These are phyloP conservation scores for Colletotrichum navitas DNA, from an alignment of 2,329 filamentous ascomycete species.

Conservation along the genomic window DNA sequence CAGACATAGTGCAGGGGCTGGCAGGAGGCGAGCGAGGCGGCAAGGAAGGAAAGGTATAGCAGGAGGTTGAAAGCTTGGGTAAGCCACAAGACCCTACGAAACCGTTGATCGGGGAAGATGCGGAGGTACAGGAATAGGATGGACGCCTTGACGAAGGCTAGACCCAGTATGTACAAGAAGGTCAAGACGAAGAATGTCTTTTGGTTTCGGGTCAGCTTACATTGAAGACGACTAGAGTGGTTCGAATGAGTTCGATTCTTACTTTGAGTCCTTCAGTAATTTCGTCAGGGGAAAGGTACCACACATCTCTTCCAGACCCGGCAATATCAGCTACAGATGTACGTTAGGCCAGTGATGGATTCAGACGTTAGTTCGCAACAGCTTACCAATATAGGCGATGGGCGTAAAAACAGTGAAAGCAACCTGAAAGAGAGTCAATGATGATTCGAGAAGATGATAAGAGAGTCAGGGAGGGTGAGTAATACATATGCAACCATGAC, in stretches of 20 bases:
- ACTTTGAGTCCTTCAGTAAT: not conserved
- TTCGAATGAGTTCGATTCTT: not conserved
- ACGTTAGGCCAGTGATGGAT: not conserved
- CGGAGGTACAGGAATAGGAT: conserved; percentile 9
- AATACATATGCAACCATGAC: not conserved
- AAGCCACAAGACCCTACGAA: not conserved
- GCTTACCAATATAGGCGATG: not conserved
- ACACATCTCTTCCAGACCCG: not conserved
- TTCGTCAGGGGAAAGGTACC: not conserved
- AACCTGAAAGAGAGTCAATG: not conserved
- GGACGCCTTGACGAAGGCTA: not conserved
- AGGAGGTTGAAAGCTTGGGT: not conserved
- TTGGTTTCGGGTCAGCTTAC: not conserved
- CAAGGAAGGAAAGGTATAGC: not conserved
- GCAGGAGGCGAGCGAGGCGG: not conserved
- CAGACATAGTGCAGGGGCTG: conserved; percentile 1
- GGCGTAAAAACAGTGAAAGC: not conserved
- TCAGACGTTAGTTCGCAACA: not conserved
- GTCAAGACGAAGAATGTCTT: not conserved
- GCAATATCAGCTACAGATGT: not conserved
- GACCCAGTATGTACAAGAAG: not conserved
- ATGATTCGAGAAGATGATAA: not conserved
- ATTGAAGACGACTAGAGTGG: not conserved
- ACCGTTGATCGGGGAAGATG: not conserved
- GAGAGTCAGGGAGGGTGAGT: too few relatives aligned